A percentile compares a stretch with the other conserved stretches of the same genome.
Conservation (phyloP, 176 grass and related monocot genomes). For the Saccharum spontaneum region DNA sequence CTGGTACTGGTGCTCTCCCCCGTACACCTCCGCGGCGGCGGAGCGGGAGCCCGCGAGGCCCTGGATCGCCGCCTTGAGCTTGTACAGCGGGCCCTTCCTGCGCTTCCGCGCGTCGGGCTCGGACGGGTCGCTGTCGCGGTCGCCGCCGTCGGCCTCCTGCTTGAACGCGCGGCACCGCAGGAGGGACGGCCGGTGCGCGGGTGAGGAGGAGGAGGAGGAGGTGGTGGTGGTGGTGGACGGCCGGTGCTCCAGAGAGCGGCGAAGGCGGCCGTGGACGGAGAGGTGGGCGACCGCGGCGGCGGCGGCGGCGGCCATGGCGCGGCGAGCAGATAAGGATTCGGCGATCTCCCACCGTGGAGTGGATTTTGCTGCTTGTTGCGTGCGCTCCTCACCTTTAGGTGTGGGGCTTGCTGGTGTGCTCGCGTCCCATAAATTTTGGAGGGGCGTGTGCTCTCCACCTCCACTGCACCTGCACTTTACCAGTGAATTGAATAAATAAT, state of each 20-base stretch:
- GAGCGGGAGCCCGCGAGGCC: conserved; percentile 57
- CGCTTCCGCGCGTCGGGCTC: conserved; percentile 35
- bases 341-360: background rate
- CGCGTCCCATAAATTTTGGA: conserved; percentile 26
- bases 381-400: conserved; percentile 2
- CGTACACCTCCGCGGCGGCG: conserved; percentile 45
- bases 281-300: conserved; percentile 61
- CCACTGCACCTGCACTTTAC: conserved; percentile 21
- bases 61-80: conserved; percentile 70
- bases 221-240: background rate
- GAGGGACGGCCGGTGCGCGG: conserved; percentile 28
- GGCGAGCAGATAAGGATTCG: conserved; percentile 36
- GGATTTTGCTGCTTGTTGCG: background rate
- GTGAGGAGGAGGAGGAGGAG: background rate
- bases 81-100: conserved; percentile 84
- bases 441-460: conserved; percentile 32
- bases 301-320: conserved; percentile 40
- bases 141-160: conserved; percentile 47
- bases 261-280: conserved; percentile 33
- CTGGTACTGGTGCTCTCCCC: conserved; percentile 70
- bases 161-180: conserved; percentile 55
- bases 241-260: conserved; percentile 14
- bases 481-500: conserved; percentile 16
- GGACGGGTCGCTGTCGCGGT: conserved; percentile 31
- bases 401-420: background rate